Percentiles rank a stretch among this genome's conserved stretches.
These are phyloP conservation scores for Yamadazyma pseudoaaseri DNA, from an alignment of 1,139 yeast species.

Conservation along the genomic window DNA sequence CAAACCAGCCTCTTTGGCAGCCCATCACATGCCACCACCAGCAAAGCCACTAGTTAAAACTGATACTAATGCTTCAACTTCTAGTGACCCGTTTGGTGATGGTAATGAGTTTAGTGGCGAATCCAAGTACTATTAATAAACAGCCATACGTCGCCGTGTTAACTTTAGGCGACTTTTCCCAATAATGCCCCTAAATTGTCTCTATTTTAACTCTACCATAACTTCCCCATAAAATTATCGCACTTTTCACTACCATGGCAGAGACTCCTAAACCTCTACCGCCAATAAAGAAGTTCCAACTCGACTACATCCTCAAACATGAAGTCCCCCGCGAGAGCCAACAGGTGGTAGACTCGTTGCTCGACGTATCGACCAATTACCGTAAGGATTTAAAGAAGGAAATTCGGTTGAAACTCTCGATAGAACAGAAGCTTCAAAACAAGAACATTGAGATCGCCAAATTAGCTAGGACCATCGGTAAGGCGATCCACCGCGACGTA, in stretches of 20 bases:
- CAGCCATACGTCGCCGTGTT: no score
- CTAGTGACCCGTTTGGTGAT: conserved; percentile 72
- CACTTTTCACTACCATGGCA: no score
- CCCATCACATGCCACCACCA: conserved; percentile 7
- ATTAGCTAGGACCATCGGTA: conserved; percentile 22
- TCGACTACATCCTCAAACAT: conserved; percentile 34
- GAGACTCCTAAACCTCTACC: conserved; percentile 24
- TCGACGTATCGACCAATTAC: conserved; percentile 35
- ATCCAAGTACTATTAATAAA: conserved; percentile 1
- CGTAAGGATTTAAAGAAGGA: conserved; percentile 40
- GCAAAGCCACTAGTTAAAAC: conserved; percentile 10
- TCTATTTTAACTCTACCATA: no score
- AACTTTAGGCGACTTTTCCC: no score
- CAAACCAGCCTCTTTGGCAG: conserved; percentile 21
- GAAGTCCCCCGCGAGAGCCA: conserved; percentile 31
- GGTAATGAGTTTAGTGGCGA: conserved; percentile 39
- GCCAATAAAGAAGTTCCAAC: conserved; percentile 35
- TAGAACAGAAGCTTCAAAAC: conserved; percentile 39
- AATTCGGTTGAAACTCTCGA: conserved; percentile 31
- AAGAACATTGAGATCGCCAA: conserved; percentile 34
- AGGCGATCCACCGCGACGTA: conserved; percentile 18
- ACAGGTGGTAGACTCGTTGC: conserved; percentile 32
- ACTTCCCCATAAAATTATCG: no score
- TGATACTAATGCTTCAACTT: conserved; percentile 21
- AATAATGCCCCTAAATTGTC: no score